Conservation (phyloP, 495 filamentous ascomycete species). For the Aspergillus indologenus region DNA sequence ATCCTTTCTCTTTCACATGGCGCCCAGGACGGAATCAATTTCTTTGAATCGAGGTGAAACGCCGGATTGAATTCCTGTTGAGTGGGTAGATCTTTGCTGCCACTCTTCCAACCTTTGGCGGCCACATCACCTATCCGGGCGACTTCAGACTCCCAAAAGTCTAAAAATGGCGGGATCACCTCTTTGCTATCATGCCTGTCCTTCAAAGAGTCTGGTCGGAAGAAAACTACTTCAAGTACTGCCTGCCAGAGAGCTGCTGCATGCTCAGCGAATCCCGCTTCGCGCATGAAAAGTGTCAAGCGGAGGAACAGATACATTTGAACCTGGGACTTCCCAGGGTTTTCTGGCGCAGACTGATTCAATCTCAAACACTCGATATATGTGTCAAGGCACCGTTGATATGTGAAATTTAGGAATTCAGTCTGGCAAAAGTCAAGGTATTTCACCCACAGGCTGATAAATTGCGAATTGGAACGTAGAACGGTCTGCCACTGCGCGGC, state of each 20-base stretch:
- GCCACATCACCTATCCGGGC: slow-evolving; percentile 72
- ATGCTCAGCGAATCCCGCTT: slow-evolving; percentile 78
- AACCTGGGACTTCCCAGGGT: slow-evolving; percentile 37
- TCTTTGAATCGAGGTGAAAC: slow-evolving; percentile 22
- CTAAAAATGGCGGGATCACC: slow-evolving; percentile 50
- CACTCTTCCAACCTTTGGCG: slow-evolving; percentile 65
- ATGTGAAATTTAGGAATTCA: slow-evolving; percentile 63
- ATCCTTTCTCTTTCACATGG: slow-evolving; percentile 52
- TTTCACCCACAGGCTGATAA: slow-evolving; percentile 64
- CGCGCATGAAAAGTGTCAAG: slow-evolving; percentile 66
- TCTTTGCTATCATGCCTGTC: slow-evolving; percentile 9
- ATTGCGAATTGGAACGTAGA: slow-evolving; percentile 54
- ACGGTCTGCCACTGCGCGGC: slow-evolving; percentile 62
- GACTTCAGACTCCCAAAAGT: slow-evolving; percentile 87
- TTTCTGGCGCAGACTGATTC: slow-evolving; percentile 27
- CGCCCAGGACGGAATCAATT: slow-evolving; percentile 58
- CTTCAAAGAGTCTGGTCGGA: slow-evolving; percentile 38
- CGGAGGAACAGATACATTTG: slow-evolving; percentile 73
- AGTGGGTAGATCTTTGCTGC: slow-evolving; percentile 11
- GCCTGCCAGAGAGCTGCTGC: slow-evolving; percentile 82
- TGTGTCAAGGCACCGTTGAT: slow-evolving; percentile 56
- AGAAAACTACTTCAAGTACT: slow-evolving; percentile 70
- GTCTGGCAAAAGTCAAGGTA: slow-evolving; percentile 77
- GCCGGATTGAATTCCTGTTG: slow-evolving; percentile 21
- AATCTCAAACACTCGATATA: slow-evolving; percentile 58